A percentile compares a stretch with the other conserved stretches of the same genome.
These are phyloP conservation scores for Pythium biforme DNA, from an alignment of 352 stramenopile species.

Conservation along the genomic window DNA sequence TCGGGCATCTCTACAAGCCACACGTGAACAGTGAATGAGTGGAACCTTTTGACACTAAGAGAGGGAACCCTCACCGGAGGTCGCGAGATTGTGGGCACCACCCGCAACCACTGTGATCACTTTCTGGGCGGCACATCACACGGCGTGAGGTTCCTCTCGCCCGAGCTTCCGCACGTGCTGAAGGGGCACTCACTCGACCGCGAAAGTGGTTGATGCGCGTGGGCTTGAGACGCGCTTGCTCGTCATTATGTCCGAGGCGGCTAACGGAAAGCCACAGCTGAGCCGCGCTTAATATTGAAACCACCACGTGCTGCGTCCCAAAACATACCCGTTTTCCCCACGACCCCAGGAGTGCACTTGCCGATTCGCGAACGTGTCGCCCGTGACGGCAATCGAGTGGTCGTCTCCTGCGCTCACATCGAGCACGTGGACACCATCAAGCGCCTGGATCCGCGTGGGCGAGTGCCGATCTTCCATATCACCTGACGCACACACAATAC, in stretches of 20 bases:
- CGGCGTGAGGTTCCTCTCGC: neutral
- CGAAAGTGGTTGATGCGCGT: constrained; percentile 72
- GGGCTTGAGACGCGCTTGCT: constrained; percentile 48
- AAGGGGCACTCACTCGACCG: constrained; percentile 40
- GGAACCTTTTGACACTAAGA: neutral
- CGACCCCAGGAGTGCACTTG: constrained; percentile 83
- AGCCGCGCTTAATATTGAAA: too few relatives aligned
- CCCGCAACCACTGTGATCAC: constrained; percentile 51
- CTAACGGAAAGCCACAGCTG: constrained; percentile 27
- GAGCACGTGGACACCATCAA: constrained; percentile 59
- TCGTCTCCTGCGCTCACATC: constrained; percentile 62
- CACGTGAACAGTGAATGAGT: neutral
- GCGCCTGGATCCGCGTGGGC: constrained; percentile 37
- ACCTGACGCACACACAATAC: constrained; percentile 29
- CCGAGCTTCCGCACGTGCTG: neutral
- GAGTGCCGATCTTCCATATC: constrained; percentile 37
- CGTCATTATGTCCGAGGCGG: constrained; percentile 66
- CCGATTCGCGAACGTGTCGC: constrained; percentile 54
- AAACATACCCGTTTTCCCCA: constrained; percentile 61
- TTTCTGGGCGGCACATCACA: constrained; percentile 44
- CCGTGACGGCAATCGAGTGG: constrained; percentile 63
- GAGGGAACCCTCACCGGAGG: constrained; percentile 39
- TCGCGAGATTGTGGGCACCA: constrained; percentile 65
- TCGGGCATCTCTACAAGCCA: constrained; percentile 45
- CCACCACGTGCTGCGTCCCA: too few relatives aligned